phyloP scores from a whole-genome alignment of 495 filamentous ascomycete genomes.

The Physcia stellaris region DNA sequence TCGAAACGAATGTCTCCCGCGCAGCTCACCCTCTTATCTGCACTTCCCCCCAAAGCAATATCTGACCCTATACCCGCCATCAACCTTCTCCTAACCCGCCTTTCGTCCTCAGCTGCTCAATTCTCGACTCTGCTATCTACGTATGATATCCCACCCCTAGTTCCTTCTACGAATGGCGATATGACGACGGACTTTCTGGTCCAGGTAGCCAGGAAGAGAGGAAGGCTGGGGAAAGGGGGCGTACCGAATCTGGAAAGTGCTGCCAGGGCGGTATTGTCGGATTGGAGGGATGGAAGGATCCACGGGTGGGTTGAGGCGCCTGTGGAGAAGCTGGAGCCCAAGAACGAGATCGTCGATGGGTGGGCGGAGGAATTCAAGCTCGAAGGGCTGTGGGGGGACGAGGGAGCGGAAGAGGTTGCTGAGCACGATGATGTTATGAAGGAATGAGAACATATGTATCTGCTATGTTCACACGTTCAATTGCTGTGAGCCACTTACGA shows the following conservation, averaged over 20 bases:
- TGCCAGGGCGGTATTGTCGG: conserved; percentile 82
- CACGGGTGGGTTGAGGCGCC: conserved; percentile 84
- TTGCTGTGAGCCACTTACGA: too few species aligned
- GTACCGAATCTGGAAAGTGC: conserved; percentile 79
- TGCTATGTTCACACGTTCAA: too few species aligned
- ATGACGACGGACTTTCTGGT: conserved; percentile 83
- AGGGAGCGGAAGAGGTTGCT: conserved; percentile 27
- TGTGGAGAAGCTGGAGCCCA: conserved; percentile 16
- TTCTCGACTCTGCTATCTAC: conserved; percentile 64
- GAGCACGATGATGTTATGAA: conserved; percentile 8
- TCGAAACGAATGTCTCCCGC: conserved; percentile 62
- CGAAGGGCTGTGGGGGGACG: conserved; percentile 79
- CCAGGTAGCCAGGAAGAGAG: conserved; percentile 86
- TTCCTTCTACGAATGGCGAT: conserved; percentile 46
- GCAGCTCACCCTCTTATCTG: conserved; percentile 75
- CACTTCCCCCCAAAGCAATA: conserved; percentile 85
- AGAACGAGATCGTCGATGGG: conserved; percentile 57
- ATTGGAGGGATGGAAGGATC: conserved; percentile 92
- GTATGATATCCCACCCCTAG: conserved; percentile 70
- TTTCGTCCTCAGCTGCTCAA: conserved; percentile 50
- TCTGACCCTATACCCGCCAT: conserved; percentile 82
- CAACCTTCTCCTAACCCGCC: conserved; percentile 60
- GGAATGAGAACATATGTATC: conserved; percentile 12
- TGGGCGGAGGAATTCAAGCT: conserved; percentile 96
- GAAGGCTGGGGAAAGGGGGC: conserved; percentile 76